phyloP scores from a whole-genome alignment of 768 basidiomycete species.

The Lanmaoa pseudosensibilis region DNA sequence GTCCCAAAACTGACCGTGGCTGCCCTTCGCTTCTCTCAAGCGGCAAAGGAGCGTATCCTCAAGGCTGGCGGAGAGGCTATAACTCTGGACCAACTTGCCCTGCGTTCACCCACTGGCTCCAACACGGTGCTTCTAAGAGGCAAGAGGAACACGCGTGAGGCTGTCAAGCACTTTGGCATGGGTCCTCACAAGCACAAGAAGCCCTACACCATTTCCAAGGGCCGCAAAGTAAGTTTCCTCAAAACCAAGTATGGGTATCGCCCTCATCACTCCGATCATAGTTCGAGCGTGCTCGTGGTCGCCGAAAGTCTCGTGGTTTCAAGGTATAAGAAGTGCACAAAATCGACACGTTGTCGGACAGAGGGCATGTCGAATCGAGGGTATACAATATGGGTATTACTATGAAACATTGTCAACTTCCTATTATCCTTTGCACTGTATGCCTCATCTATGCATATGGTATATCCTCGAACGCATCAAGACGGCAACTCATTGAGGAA shows the following conservation, averaged over 20 bases:
- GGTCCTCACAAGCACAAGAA: conserved; percentile 99
- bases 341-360: conserved; percentile 34
- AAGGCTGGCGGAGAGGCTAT: conserved; percentile 93
- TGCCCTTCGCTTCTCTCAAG: conserved; percentile 91
- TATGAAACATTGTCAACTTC: conserved; percentile 22
- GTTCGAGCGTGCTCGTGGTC: conserved; percentile 98
- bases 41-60: conserved; percentile 92
- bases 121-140: conserved; percentile 95
- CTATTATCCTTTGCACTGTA: conserved; percentile 24
- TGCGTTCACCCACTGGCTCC: conserved; percentile 90
- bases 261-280: conserved; percentile 26
- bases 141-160: conserved; percentile 90
- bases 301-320: conserved; percentile 97
- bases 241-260: no score
- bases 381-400: conserved; percentile 36
- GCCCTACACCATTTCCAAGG: conserved; percentile 93
- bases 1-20: conserved; percentile 92
- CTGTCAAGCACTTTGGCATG: conserved; percentile 98
- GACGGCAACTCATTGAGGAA: neutral
- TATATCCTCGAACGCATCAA: conserved; percentile 15
- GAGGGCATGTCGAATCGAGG: conserved; percentile 25
- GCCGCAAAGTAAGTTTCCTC: conserved; percentile 71
- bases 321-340: conserved; percentile 68
- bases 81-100: conserved; percentile 95
- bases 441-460: conserved; percentile 27